Evolutionary conservation across 2,329 filamentous ascomycete genomes (phyloP).

Genomic region (Monosporascus sp.): DNA sequence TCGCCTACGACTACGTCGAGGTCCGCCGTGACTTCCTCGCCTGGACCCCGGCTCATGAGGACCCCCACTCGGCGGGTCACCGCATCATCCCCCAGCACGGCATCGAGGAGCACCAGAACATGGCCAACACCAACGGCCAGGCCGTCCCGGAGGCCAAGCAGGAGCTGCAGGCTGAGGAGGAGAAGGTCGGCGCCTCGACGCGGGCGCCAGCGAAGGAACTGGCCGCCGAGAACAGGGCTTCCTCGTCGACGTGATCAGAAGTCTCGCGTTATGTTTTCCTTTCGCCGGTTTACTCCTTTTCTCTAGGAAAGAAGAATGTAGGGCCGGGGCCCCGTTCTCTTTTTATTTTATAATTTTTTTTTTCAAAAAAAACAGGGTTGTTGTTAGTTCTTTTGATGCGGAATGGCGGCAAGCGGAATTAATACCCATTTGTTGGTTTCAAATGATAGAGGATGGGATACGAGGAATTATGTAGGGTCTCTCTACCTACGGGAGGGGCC

Average conservation of each 20-base stretch:
- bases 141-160: constrained; percentile 42
- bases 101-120: constrained; percentile 63
- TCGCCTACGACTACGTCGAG: constrained; percentile 87
- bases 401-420: background rate
- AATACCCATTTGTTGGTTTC: background rate
- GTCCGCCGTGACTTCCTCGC: constrained; percentile 83
- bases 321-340: background rate
- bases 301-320: background rate
- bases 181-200: constrained; percentile 24
- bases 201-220: constrained; percentile 20
- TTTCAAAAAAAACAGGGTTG: background rate
- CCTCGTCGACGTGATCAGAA: background rate
- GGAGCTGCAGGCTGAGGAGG: constrained; percentile 34
- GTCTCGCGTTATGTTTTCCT: no score
- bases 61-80: constrained; percentile 55
- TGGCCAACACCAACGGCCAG: constrained; percentile 53
- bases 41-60: constrained; percentile 71
- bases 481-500: no score
- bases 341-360: no score
- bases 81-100: constrained; percentile 64
- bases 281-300: background rate
- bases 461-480: background rate
- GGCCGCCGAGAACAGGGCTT: constrained; percentile 12
- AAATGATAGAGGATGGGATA: background rate
- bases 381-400: background rate